These are phyloP conservation scores for Coemansia sp. DNA, from an alignment of 192 early-diverging fungal genomes.

Conservation along the genomic window DNA sequence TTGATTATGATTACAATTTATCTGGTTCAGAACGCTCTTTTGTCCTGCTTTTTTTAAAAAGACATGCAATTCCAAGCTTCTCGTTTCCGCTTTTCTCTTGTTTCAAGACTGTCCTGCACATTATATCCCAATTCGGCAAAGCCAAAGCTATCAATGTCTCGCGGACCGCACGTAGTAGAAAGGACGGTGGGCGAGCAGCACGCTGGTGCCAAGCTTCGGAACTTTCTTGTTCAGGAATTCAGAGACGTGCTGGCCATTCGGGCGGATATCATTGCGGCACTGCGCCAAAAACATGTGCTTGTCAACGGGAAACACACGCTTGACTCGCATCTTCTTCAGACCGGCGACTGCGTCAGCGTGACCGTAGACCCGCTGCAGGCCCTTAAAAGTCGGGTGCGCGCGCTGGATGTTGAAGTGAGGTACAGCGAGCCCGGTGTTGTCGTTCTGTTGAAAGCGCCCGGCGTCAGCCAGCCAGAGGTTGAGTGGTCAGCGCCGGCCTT, in stretches of 20 bases:
- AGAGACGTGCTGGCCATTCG: slow-evolving; percentile 32
- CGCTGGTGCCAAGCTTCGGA: slow-evolving; percentile 36
- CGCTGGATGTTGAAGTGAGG: slow-evolving; percentile 50
- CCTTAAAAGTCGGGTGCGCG: slow-evolving; percentile 47
- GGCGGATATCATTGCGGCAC: slow-evolving; percentile 20
- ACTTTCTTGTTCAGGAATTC: slow-evolving; percentile 35
- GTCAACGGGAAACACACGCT: slow-evolving; percentile 59
- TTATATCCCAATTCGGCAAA: background rate
- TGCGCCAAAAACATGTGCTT: slow-evolving; percentile 50
- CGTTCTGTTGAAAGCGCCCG: slow-evolving; percentile 63
- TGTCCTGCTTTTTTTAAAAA: too few relatives aligned
- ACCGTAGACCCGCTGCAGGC: slow-evolving; percentile 47
- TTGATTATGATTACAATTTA: too few relatives aligned
- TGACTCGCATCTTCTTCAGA: slow-evolving; percentile 53
- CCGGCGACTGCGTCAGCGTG: slow-evolving; percentile 57
- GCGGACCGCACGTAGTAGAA: slow-evolving; percentile 7
- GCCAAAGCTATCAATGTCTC: background rate
- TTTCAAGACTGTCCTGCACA: background rate
- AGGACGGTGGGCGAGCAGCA: background rate
- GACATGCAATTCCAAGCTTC: too few relatives aligned
- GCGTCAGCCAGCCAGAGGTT: slow-evolving; percentile 25
- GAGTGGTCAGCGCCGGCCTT: slow-evolving; percentile 37
- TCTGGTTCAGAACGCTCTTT: too few relatives aligned
- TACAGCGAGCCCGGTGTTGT: slow-evolving; percentile 60
- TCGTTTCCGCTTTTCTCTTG: background rate